Conservation (phyloP, 495 filamentous ascomycete species). For the Apiosordaria backusii region DNA sequence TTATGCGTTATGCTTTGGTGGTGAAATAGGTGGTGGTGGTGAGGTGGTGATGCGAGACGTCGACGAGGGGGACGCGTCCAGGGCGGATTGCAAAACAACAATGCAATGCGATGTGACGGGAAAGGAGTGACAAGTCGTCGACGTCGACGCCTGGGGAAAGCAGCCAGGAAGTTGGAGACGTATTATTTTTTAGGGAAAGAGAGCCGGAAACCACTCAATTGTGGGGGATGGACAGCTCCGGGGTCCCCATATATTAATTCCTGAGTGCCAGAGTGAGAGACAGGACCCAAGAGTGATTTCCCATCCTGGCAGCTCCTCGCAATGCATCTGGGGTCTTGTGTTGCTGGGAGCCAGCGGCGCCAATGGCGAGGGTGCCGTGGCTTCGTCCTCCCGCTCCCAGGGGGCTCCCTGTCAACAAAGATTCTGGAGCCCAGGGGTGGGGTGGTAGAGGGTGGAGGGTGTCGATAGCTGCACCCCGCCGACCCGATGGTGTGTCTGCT, state of each 20-base stretch:
- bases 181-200: slow-evolving; percentile 10
- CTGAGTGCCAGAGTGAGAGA: not conserved
- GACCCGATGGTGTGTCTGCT: slow-evolving; percentile 6
- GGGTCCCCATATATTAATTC: slow-evolving; percentile 22
- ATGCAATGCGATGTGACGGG: slow-evolving; percentile 2
- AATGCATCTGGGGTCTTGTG: not conserved
- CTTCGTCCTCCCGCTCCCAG: slow-evolving; percentile 5
- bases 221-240: slow-evolving; percentile 16
- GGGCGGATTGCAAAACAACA: slow-evolving; percentile 9
- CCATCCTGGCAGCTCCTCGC: slow-evolving; percentile 2
- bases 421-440: slow-evolving; percentile 19
- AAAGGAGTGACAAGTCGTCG: slow-evolving; percentile 10
- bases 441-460: slow-evolving; percentile 8
- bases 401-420: slow-evolving; percentile 15
- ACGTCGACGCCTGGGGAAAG: not conserved
- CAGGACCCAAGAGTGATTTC: slow-evolving; percentile 12
- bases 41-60: slow-evolving; percentile 3
- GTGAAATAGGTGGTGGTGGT: not conserved
- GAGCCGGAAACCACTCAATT: slow-evolving; percentile 5
- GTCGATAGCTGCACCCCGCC: slow-evolving; percentile 21
- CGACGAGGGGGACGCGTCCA: not conserved
- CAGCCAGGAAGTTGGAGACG: not conserved
- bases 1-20: not conserved
- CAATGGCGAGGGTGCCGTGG: slow-evolving; percentile 18
- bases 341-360: slow-evolving; percentile 14